Evolutionary conservation across 2,329 filamentous ascomycete genomes (phyloP).

Genomic region (Aspergillus ochraceus): DNA sequence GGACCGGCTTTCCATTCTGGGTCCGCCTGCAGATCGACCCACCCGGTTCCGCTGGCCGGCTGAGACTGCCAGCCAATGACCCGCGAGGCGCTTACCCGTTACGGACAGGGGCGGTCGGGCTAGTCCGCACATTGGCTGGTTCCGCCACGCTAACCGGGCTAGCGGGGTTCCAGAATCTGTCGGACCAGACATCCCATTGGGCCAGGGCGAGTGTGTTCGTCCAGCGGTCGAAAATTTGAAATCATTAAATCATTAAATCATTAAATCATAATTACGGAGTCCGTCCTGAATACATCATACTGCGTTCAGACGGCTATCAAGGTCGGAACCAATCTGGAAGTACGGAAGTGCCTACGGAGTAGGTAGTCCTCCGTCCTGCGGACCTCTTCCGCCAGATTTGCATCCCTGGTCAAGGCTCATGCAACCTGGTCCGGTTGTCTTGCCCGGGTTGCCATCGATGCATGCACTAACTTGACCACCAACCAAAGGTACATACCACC

Average conservation of each 20-base stretch:
- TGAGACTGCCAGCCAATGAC: neutral
- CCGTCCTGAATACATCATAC: neutral
- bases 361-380: too few species aligned
- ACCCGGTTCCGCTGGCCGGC: neutral
- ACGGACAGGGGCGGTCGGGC: neutral
- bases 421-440: too few species aligned
- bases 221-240: neutral
- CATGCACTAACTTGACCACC: too few species aligned
- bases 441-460: too few species aligned
- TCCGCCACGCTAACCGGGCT: neutral
- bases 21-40: neutral
- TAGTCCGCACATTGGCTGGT: neutral
- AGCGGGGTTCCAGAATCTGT: neutral
- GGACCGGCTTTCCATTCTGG: neutral
- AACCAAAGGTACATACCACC: too few species aligned
- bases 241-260: neutral
- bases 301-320: too few species aligned
- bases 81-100: too few species aligned
- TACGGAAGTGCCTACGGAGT: too few species aligned
- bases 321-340: too few species aligned
- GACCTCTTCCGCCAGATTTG: too few species aligned
- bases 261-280: too few species aligned
- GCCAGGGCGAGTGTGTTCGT: neutral
- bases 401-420: too few species aligned
- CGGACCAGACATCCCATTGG: neutral